These are phyloP conservation scores for Hericium erinaceus DNA, from an alignment of 768 basidiomycete genomes.

Conservation along the genomic window DNA sequence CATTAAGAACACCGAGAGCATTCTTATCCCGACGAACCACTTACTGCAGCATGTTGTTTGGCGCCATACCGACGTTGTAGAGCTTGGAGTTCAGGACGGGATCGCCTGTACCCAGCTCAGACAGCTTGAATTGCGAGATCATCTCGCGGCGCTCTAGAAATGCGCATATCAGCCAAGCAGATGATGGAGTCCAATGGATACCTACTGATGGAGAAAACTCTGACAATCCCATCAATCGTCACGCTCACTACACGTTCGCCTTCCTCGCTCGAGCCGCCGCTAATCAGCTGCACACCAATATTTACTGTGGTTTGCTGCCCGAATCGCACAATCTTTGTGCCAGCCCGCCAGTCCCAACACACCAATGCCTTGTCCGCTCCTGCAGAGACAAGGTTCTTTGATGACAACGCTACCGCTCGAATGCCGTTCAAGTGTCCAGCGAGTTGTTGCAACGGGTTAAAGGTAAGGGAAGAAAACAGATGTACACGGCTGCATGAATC, in stretches of 20 bases:
- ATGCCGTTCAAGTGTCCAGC: conserved; percentile 86
- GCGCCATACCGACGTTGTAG: conserved; percentile 68
- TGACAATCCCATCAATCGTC: conserved; percentile 85
- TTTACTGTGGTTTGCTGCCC: conserved; percentile 91
- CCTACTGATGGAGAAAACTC: conserved; percentile 87
- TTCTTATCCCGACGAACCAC: conserved; percentile 15
- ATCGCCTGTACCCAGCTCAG: conserved; percentile 63
- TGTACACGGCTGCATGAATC: conserved; percentile 60
- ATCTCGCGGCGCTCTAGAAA: conserved; percentile 61
- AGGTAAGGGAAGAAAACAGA: conserved; percentile 79
- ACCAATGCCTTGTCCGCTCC: conserved; percentile 68
- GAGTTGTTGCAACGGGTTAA: conserved; percentile 74
- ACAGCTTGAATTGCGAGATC: conserved; percentile 86
- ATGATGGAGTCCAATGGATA: conserved; percentile 3
- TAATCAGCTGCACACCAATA: conserved; percentile 81
- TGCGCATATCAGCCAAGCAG: neutral
- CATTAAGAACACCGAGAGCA: neutral
- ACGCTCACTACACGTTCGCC: conserved; percentile 85
- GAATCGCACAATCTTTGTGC: conserved; percentile 82
- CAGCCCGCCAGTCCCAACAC: conserved; percentile 86
- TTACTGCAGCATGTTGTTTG: conserved; percentile 83
- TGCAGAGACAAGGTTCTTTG: conserved; percentile 80
- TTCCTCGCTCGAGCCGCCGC: conserved; percentile 35
- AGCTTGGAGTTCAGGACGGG: conserved; percentile 58
- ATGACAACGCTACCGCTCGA: conserved; percentile 79